These are phyloP conservation scores for Prunus davidiana DNA, from an alignment of 306 rosid genomes.

Conservation along the genomic window DNA sequence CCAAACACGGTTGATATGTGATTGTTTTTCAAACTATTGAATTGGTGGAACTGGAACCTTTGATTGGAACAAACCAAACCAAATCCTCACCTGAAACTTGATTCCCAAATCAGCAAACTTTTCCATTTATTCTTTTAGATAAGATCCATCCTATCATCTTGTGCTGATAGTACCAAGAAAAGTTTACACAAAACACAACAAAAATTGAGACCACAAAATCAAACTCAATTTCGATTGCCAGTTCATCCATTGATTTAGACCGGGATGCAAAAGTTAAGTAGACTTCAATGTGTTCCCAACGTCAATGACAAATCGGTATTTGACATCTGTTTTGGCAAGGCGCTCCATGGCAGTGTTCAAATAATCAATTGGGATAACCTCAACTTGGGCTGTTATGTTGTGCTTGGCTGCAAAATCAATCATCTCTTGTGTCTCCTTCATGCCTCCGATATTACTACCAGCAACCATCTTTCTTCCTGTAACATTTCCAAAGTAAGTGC, in stretches of 20 bases:
- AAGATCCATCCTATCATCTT: neutral
- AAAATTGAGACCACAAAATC: neutral
- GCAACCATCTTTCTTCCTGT: conserved; percentile 22
- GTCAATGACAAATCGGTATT: conserved; percentile 53
- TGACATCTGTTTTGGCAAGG: conserved; percentile 42
- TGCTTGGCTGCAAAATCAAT: conserved; percentile 53
- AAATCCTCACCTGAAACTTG: neutral
- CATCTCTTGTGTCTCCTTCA: conserved; percentile 43
- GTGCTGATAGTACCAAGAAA: neutral
- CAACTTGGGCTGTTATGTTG: conserved; percentile 29
- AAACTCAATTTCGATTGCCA: no score
- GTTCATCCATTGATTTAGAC: neutral
- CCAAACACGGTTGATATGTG: no score
- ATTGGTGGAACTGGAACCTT: no score
- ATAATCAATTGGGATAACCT: conserved; percentile 43
- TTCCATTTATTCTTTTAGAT: no score
- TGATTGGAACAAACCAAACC: neutral
- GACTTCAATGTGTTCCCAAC: conserved; percentile 25
- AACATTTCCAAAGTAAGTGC: neutral
- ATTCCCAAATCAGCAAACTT: no score
- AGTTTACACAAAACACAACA: neutral
- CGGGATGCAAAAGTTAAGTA: no score
- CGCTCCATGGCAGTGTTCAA: conserved; percentile 56
- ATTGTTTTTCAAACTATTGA: no score
- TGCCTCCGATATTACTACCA: conserved; percentile 34